Evolutionary conservation across 345 rosid species (phyloP).

Genomic region (Cardamine occulta): DNA sequence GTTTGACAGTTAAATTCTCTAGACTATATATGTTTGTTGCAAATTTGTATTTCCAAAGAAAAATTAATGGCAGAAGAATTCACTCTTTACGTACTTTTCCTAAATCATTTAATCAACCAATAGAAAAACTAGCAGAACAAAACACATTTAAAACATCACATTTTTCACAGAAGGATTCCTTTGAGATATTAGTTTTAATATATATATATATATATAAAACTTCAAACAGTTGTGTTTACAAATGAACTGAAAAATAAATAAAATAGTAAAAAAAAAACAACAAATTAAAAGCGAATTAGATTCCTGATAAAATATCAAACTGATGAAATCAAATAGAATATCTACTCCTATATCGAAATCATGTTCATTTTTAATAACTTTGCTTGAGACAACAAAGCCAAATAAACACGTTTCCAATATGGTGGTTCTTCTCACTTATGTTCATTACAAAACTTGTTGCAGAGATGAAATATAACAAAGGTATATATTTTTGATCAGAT

Average conservation of each 20-base stretch:
- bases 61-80: not conserved
- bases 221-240: too few relatives aligned
- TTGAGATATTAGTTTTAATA: not conserved
- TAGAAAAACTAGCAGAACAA: too few relatives aligned
- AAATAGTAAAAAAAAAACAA: too few relatives aligned
- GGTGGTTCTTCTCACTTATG: not conserved
- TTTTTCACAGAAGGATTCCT: too few relatives aligned
- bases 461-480: not conserved
- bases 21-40: not conserved
- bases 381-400: not conserved
- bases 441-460: not conserved
- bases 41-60: constrained; percentile 9
- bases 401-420: not conserved
- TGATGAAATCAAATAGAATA: not conserved
- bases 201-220: too few relatives aligned
- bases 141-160: not conserved
- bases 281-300: not conserved
- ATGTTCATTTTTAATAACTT: not conserved
- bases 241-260: too few relatives aligned
- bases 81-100: too few relatives aligned
- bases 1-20: not conserved
- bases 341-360: not conserved
- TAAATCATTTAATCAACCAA: too few relatives aligned
- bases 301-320: not conserved
- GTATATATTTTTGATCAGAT: too few relatives aligned